Conservation (phyloP, 176 grass and related monocot genomes). For the Cocos nucifera region DNA sequence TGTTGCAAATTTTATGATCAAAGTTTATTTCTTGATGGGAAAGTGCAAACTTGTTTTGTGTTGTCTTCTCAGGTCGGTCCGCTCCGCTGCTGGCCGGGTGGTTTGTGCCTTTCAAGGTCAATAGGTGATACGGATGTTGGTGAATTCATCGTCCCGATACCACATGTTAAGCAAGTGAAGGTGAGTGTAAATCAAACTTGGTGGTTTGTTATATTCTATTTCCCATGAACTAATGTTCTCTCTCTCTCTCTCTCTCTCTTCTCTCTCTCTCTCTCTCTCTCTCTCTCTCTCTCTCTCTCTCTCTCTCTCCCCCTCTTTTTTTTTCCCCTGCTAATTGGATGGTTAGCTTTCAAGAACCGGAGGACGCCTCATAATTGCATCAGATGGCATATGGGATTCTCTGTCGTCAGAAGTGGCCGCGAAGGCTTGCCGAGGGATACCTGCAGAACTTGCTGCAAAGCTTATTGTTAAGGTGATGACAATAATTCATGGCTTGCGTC, state of each 20-base stretch:
- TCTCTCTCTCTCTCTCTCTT: no score
- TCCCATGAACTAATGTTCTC: not conserved
- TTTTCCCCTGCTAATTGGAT: constrained; percentile 9
- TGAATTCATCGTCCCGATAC: constrained; percentile 90
- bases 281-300: no score
- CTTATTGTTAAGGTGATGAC: constrained; percentile 74
- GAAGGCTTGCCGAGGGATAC: constrained; percentile 55
- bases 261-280: no score
- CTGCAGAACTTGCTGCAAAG: constrained; percentile 83
- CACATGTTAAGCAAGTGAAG: constrained; percentile 99
- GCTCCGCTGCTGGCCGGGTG: constrained; percentile 95
- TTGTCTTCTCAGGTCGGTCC: constrained; percentile 58
- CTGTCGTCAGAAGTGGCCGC: constrained; percentile 73
- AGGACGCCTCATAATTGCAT: constrained; percentile 95
- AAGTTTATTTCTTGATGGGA: no score
- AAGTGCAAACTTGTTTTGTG: no score
- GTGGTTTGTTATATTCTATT: not conserved
- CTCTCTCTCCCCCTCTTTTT: no score
- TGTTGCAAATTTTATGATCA: no score
- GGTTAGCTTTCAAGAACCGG: constrained; percentile 76
- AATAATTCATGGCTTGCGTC: not conserved
- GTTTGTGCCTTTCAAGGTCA: constrained; percentile 91
- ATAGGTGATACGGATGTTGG: constrained; percentile 95
- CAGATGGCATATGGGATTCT: constrained; percentile 94
- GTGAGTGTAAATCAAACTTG: constrained; percentile 28